A percentile compares a stretch with the other conserved stretches of the same genome.
These are phyloP conservation scores for Hyphopichia khmerensis DNA, from an alignment of 1,139 yeast genomes.

Conservation along the genomic window DNA sequence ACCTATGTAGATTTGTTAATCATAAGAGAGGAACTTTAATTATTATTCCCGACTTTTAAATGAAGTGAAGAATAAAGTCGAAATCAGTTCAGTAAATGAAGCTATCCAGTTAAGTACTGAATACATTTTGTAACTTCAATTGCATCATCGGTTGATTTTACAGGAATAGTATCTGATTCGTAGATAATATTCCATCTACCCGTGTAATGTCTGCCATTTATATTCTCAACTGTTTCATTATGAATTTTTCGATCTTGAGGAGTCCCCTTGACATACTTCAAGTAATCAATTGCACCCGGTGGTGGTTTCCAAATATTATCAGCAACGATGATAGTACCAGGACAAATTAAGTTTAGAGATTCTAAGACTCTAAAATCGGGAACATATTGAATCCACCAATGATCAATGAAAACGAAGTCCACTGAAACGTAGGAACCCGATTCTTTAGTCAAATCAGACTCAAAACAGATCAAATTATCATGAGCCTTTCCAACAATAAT, in stretches of 20 bases:
- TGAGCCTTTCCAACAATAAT: conserved; percentile 40
- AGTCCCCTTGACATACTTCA: conserved; percentile 34
- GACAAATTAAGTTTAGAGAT: conserved; percentile 35
- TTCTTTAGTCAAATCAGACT: conserved; percentile 12
- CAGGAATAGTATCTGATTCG: conserved; percentile 24
- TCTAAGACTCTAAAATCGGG: conserved; percentile 46
- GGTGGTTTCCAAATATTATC: conserved; percentile 33
- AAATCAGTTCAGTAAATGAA: neutral
- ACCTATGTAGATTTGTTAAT: no score
- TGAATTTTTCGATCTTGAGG: conserved; percentile 35
- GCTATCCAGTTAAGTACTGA: conserved; percentile 21
- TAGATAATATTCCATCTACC: conserved; percentile 50
- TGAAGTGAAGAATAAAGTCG: neutral
- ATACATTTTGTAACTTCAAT: conserved; percentile 30
- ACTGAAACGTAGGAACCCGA: conserved; percentile 9
- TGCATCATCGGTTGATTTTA: conserved; percentile 20
- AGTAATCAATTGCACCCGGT: conserved; percentile 44
- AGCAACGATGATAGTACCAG: conserved; percentile 41
- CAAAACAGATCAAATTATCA: conserved; percentile 25
- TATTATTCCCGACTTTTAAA: no score
- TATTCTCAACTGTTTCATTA: conserved; percentile 23
- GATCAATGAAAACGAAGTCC: conserved; percentile 45
- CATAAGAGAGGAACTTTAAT: no score
- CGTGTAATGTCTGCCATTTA: conserved; percentile 24
- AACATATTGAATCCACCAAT: conserved; percentile 36